Conservation (phyloP, 495 filamentous ascomycete genomes). For the Penicillium antarcticum region DNA sequence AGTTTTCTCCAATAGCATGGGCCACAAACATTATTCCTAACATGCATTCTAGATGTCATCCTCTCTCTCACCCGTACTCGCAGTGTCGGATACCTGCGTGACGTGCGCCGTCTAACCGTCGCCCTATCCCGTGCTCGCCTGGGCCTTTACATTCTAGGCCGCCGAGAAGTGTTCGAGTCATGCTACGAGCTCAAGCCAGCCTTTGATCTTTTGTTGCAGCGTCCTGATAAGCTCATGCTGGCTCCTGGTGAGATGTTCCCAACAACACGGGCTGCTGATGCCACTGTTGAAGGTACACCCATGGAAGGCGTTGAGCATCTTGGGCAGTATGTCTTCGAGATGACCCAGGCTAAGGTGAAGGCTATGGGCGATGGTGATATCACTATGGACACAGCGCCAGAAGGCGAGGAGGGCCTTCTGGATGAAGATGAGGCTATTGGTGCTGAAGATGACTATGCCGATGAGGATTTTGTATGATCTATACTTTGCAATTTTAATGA, state of each 20-base stretch:
- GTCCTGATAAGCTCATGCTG: slow-evolving; percentile 74
- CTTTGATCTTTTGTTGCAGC: slow-evolving; percentile 68
- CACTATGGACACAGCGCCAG: slow-evolving; percentile 28
- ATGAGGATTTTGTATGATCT: slow-evolving; percentile 38
- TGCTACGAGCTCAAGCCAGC: slow-evolving; percentile 86
- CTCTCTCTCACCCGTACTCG: slow-evolving; percentile 87
- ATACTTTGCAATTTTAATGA: neutral
- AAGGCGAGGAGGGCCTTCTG: slow-evolving; percentile 41
- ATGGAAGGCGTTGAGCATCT: slow-evolving; percentile 95
- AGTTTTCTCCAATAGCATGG: slow-evolving; percentile 31
- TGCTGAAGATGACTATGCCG: slow-evolving; percentile 27
- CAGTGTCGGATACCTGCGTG: slow-evolving; percentile 87
- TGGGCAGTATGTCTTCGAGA: slow-evolving; percentile 95
- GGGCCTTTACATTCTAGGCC: slow-evolving; percentile 89
- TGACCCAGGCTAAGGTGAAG: slow-evolving; percentile 82
- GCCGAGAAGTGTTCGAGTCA: slow-evolving; percentile 82
- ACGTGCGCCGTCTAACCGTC: slow-evolving; percentile 90
- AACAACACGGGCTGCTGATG: slow-evolving; percentile 54
- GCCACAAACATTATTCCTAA: neutral
- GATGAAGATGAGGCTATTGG: slow-evolving; percentile 45
- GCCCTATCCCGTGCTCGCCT: slow-evolving; percentile 92
- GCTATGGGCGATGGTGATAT: slow-evolving; percentile 47
- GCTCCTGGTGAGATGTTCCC: slow-evolving; percentile 86
- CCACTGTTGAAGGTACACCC: slow-evolving; percentile 55
- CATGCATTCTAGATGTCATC: slow-evolving; percentile 66